Base-by-base conservation (phyloP, 306 rosid species). In the Vachellia pachyceras region DNA sequence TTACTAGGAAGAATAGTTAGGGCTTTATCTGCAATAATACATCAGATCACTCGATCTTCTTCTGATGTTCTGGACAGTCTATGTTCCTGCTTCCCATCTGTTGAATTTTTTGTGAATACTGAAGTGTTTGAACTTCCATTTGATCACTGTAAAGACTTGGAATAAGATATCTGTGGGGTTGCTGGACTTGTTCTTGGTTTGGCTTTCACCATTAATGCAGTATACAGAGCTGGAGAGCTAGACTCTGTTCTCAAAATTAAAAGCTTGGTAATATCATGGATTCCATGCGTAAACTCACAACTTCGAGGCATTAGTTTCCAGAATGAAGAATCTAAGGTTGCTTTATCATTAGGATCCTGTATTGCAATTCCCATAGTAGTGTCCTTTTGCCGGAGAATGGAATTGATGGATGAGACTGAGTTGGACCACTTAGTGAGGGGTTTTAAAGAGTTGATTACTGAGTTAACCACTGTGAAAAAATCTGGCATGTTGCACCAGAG, bases 121-220 rank as follows among this genome's bases (percentile, higher is more conserved):
- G 75, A 83, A 82, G 60, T 17, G 71, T 72, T 79, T 78, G 89
- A 82, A 76, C 80, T 61, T 54, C 78, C 87, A 50, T 73, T 66
- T 77, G 91, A 85, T 76, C 87, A 86, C 49, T 61, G 55, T 77
- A 86, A 84, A 77, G 90, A 91, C 79, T 76, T 79, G 78, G 92
- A 90, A 71, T 98, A 95, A 81, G 99, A 95, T 84, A 87, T 91
- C 76, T 93, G 97, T 97, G 99, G 97, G 85, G 89, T 95, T 84
- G 90, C 97, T 81, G 99, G 99, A 84, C 94, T 95, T 84, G 92
- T 95, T 75, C 88, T 93, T 84, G 99, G 99, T 84, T 87, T 93
- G 89, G 93, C 93, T 14, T 86, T 87, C 73, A 84, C 94, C 67
- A 76, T 93, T 45, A 73, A 87, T 83, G 96, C 97, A 70, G 37